Base-by-base conservation (phyloP, 73 alveolate species). In the Paramecium biaurelia region DNA sequence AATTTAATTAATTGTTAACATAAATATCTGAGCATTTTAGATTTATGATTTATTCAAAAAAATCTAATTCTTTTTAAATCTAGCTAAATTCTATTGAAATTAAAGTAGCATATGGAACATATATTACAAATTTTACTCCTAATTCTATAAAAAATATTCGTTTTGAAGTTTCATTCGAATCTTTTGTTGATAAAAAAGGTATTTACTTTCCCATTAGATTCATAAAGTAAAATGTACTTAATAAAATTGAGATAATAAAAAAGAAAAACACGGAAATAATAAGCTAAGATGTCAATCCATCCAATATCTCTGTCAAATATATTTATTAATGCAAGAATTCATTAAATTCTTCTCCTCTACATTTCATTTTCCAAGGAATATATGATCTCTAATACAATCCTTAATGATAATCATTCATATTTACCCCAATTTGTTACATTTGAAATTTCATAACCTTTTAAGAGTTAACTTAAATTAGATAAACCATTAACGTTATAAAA, bases 341-440 rank as follows among this genome's bases (percentile, higher is more conserved):
- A 24, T 76, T 37, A 4, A 76, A 20, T 21, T 32, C 47, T 9
- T 76, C 1, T 76, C 89, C 89, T 76, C 89, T 76, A 41, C 89
- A 76, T 76, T 34, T 14, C 89, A 38, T 35, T 76, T 76, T 76
- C 89, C 89, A 76, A 7, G 32, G 38, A 7, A 76, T 76, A 37
- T 76, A 41, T 76, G 38, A 18, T 76, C 89, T 76, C 23, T 21
- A 7, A 76, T 76, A 76, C 10, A 76, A 20, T 76, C 89, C 89
- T 58, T 15, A 58, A 24, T 58, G 18, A 57, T 57, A 58, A 21
- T 11, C 11, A 11, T 45, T 2, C 5, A 45, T 45, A 4, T 4
- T 6, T 58, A 58, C 76, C 76, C 89, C 89, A 76, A 38, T 76
- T 5, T 38, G 38, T 10, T 5, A 1, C 7, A 6, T 34, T n/a